A percentile compares a stretch with the other conserved stretches of the same genome.
phyloP scores from a whole-genome alignment of 768 basidiomycete genomes.

The Leccinellum rugosiceps region DNA sequence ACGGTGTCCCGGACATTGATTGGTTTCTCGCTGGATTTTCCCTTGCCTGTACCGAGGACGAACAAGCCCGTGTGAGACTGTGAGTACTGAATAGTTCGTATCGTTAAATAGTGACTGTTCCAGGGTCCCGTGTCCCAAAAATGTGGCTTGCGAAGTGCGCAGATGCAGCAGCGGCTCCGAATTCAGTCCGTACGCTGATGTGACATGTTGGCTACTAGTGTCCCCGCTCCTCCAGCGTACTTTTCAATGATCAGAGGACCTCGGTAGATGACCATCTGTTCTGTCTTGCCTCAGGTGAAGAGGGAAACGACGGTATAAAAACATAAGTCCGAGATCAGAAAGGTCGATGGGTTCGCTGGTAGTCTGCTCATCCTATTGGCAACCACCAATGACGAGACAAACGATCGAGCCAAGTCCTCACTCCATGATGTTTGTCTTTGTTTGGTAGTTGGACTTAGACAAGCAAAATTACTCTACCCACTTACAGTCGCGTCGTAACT shows the following conservation, averaged over 20 bases:
- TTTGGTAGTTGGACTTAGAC: conserved; percentile 16
- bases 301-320: neutral
- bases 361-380: neutral
- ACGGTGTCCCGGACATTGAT: neutral
- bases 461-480: neutral
- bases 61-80: neutral
- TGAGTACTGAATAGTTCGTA: neutral
- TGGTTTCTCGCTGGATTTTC: neutral
- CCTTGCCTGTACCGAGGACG: neutral
- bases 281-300: neutral
- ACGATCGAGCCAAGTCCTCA: neutral
- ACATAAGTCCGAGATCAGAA: neutral
- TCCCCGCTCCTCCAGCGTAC: neutral
- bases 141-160: neutral
- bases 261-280: neutral
- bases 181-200: neutral
- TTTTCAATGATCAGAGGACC: neutral
- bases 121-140: neutral
- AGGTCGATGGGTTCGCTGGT: neutral
- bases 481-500: neutral
- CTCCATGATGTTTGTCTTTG: conserved; percentile 16
- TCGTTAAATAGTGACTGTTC: neutral
- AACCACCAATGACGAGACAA: no score
- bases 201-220: neutral
- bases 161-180: neutral